phyloP scores from a whole-genome alignment of 495 filamentous ascomycete genomes.

The Bacidia rubella region DNA sequence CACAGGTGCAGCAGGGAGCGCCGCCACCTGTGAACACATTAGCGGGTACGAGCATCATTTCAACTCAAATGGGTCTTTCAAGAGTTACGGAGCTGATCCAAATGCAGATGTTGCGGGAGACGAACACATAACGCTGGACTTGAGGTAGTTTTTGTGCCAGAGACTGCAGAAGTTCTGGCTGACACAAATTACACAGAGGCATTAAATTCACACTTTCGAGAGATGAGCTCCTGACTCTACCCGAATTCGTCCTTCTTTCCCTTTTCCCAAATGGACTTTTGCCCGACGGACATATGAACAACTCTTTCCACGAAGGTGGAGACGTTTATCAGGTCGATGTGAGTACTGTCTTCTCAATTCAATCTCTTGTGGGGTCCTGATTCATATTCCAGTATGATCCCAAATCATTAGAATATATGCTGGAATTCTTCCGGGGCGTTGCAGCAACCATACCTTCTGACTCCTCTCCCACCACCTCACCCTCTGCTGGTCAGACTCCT shows the following conservation, averaged over 20 bases:
- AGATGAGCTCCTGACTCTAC: conserved; percentile 87
- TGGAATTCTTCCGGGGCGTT: conserved; percentile 94
- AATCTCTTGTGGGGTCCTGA: conserved; percentile 24
- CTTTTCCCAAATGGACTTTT: conserved; percentile 96
- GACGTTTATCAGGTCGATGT: conserved; percentile 97
- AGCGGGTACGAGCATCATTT: conserved; percentile 48
- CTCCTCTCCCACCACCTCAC: conserved; percentile 44
- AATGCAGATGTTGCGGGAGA: conserved; percentile 67
- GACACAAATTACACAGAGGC: conserved; percentile 44
- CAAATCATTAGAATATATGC: conserved; percentile 92
- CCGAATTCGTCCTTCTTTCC: conserved; percentile 97
- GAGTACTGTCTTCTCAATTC: conserved; percentile 31
- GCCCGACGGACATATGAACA: conserved; percentile 87
- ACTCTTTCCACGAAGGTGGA: conserved; percentile 63
- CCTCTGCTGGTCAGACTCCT: conserved; percentile 36
- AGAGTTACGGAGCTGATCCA: background rate
- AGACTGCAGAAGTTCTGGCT: conserved; percentile 1
- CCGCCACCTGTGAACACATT: conserved; percentile 59
- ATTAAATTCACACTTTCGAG: conserved; percentile 85
- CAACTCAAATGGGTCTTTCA: background rate
- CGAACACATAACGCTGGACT: conserved; percentile 89
- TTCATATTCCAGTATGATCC: conserved; percentile 76
- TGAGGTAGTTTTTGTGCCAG: conserved; percentile 48
- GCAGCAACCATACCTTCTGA: conserved; percentile 81
- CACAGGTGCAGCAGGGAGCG: conserved; percentile 89